Evolutionary conservation across 495 filamentous ascomycete genomes (phyloP), one percentile per base, ranked within the genome.

Genomic region (Diplogelasinospora grovesii): DNA sequence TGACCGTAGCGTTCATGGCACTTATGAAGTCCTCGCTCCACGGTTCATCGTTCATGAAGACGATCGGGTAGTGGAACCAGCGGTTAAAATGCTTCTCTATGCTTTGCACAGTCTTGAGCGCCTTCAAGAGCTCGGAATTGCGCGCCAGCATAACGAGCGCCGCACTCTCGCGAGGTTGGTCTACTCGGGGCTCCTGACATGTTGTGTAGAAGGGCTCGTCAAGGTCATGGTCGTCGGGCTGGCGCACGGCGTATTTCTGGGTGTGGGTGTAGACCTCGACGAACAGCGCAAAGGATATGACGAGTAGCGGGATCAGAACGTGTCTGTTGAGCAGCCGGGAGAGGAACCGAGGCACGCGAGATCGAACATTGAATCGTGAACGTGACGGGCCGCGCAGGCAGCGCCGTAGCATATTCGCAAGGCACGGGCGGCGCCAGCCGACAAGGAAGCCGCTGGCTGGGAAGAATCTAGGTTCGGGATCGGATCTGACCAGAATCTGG

Each of bases 51-150:
- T 98, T 98, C 44, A 98, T 68, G 60, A 98, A 96, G 30, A 98
- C 85, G 60, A 95, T 89, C 18, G 90, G 92, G 63, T 98, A 98
- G 57, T 94, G 73, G 62, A 86, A 98, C 90, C 90, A 96, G 43
- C 82, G 78, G 60, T 98, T 98, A 76, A 98, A 98, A 57, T 95
- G 89, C 39, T 86, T 71, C 63, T 98, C 92, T 51, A 98, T 87
- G 36, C 86, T 93, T 61, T 89, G 84, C 38, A 96, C 74, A 4
- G 88, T 94, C 54, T 89, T 78, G 30, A 92, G 76, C n/a, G 95
- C 90, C 33, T 86, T 83, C 1, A 89, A 83, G 36, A 92, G 56
- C 61, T 98, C 92, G 57, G 86, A 83, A 61, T 98, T 95, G 48
- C 92, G 77, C 25, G 89, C 90, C 41, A 98, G 70, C 43, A 98